Percentiles rank a stretch among this genome's conserved stretches.
These are phyloP conservation scores for Monosporascus sp. DNA, from an alignment of 2,329 filamentous ascomycete genomes.

Conservation along the genomic window DNA sequence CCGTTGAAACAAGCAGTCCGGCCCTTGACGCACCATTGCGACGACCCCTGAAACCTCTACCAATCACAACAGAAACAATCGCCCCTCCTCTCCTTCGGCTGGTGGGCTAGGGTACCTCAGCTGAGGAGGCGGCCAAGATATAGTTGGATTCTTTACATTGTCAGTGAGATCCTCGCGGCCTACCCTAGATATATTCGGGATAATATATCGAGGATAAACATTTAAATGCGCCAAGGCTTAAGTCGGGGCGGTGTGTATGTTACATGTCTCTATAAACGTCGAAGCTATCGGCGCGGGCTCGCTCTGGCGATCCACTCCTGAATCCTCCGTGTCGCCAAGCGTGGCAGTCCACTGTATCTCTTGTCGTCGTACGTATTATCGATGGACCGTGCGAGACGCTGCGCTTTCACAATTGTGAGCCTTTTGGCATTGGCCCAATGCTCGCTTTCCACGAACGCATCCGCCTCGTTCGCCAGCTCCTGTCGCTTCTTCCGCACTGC, in stretches of 20 bases:
- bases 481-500: slow-evolving; percentile 13
- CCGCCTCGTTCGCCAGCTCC: slow-evolving; percentile 14
- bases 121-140: no score
- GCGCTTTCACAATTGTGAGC: slow-evolving; percentile 17
- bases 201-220: no score
- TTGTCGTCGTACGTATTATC: slow-evolving; percentile 23
- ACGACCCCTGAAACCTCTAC: no score
- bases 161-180: no score
- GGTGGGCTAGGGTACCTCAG: no score
- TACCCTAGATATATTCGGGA: no score
- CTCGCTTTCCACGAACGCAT: slow-evolving; percentile 12
- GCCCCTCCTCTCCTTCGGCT: no score
- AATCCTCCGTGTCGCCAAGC: slow-evolving; percentile 13
- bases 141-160: no score
- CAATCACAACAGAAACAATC: no score
- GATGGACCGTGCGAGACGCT: slow-evolving; percentile 16
- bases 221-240: no score
- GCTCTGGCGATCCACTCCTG: slow-evolving; percentile 24
- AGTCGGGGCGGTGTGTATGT: background rate
- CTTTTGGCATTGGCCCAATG: slow-evolving; percentile 8
- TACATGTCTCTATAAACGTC: background rate
- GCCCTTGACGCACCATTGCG: no score
- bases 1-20: no score
- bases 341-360: slow-evolving; percentile 21
- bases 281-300: background rate